Conservation (phyloP, 192 early-diverging fungal genomes). For the Allomyces macrogynus region DNA sequence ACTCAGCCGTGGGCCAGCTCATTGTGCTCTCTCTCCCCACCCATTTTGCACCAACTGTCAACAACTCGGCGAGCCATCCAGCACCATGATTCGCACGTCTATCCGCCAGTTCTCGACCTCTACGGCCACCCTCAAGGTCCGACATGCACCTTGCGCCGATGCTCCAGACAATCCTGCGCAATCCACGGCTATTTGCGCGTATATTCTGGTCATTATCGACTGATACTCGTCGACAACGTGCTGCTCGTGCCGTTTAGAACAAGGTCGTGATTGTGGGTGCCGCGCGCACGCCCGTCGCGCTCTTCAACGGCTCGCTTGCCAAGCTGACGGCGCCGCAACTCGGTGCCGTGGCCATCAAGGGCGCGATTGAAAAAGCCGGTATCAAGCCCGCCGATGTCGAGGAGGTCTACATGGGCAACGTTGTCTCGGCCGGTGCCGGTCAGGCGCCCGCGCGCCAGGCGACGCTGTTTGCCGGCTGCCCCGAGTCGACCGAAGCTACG, state of each 20-base stretch:
- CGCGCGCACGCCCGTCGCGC: conserved; percentile 79
- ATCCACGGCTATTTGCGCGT: no score
- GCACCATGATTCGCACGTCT: no score
- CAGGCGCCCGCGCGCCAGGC: conserved; percentile 90
- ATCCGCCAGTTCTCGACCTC: no score
- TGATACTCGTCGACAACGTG: no score
- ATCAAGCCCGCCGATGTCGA: conserved; percentile 64
- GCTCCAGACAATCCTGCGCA: no score
- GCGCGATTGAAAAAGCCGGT: conserved; percentile 63
- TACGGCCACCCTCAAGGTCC: no score
- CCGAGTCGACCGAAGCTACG: conserved; percentile 68
- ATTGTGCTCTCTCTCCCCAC: no score
- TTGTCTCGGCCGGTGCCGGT: conserved; percentile 67
- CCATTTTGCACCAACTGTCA: no score
- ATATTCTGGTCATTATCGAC: no score
- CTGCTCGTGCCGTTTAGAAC: conserved; percentile 4
- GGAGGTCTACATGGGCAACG: conserved; percentile 92
- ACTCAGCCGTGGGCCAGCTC: no score
- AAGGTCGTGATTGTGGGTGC: conserved; percentile 43
- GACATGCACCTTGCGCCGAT: no score
- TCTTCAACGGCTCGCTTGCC: conserved; percentile 72
- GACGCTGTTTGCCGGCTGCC: conserved; percentile 58
- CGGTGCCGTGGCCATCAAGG: conserved; percentile 63
- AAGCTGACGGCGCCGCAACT: conserved; percentile 66
- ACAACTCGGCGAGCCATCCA: no score